Evolutionary conservation across 2,329 filamentous ascomycete species (phyloP).

Genomic region (Calonectria montana): DNA sequence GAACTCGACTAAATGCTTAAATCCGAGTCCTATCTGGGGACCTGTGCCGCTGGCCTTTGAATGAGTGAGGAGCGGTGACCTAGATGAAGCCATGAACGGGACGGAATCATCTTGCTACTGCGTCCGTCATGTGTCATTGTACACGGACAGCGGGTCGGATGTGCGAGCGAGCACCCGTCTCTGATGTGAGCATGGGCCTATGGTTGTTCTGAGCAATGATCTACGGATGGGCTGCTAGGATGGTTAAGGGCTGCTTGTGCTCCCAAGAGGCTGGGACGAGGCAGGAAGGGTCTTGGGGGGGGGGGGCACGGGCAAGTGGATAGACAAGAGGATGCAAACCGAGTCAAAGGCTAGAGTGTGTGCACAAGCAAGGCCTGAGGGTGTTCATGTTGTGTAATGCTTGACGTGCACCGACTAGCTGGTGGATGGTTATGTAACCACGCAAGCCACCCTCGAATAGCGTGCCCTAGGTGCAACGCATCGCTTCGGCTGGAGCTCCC

Average conservation of each 20-base stretch:
- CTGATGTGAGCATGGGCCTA: conserved; percentile 8
- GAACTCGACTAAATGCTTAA: neutral
- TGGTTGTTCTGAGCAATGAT: conserved; percentile 2
- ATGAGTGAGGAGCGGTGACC: neutral
- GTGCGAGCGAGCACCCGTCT: conserved; percentile 18
- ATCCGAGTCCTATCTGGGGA: neutral
- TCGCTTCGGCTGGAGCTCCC: conserved; percentile 15
- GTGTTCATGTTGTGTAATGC: neutral
- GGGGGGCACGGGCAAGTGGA: neutral
- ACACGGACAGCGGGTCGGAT: conserved; percentile 19
- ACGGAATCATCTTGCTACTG: neutral
- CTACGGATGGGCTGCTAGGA: conserved; percentile 14
- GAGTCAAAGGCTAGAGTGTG: neutral
- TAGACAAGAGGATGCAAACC: neutral
- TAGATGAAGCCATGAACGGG: neutral
- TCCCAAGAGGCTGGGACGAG: conserved; percentile 19
- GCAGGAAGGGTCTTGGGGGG: neutral
- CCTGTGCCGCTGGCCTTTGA: neutral
- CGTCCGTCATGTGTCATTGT: conserved; percentile 11
- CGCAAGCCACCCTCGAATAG: neutral
- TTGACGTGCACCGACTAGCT: neutral
- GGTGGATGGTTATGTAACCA: conserved; percentile 4
- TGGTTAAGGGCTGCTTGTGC: conserved; percentile 24
- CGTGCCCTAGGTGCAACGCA: neutral
- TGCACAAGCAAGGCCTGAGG: neutral